These are phyloP conservation scores for Scenedesmus sp. DNA, from an alignment of 163 green algal species.

Conservation along the genomic window DNA sequence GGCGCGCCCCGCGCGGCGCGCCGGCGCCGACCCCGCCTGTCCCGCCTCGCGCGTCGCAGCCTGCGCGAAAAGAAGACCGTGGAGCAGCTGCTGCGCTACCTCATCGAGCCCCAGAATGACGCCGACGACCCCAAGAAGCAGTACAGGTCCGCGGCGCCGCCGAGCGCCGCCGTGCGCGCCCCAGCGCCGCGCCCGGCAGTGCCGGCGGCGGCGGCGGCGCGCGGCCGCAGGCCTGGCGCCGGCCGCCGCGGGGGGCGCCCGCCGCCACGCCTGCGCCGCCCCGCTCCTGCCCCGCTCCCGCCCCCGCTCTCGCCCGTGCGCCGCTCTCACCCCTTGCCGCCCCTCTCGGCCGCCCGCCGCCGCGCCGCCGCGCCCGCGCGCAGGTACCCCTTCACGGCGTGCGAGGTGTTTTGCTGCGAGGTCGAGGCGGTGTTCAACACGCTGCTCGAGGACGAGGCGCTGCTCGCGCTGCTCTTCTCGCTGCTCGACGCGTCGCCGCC, in stretches of 20 bases:
- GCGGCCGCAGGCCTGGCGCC: too few species aligned
- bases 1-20: too few species aligned
- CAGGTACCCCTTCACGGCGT: slow-evolving; percentile 96
- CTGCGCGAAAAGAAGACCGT: slow-evolving; percentile 81
- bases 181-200: too few species aligned
- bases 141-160: slow-evolving; percentile 58
- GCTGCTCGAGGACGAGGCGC: slow-evolving; percentile 83
- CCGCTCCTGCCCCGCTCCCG: background rate
- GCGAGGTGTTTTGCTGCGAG: slow-evolving; percentile 98
- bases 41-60: slow-evolving; percentile 44
- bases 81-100: slow-evolving; percentile 85
- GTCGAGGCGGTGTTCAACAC: slow-evolving; percentile 94
- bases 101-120: slow-evolving; percentile 77
- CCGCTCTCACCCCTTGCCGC: background rate
- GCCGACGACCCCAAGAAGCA: slow-evolving; percentile 68
- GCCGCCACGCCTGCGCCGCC: too few species aligned
- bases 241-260: too few species aligned
- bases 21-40: too few species aligned
- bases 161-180: too few species aligned
- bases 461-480: slow-evolving; percentile 88
- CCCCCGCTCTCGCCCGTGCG: background rate
- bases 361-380: background rate
- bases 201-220: too few species aligned
- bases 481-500: slow-evolving; percentile 76
- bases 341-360: background rate